Evolutionary conservation across 2,329 filamentous ascomycete genomes (phyloP).

Genomic region (Dothiorella sarmentorum): DNA sequence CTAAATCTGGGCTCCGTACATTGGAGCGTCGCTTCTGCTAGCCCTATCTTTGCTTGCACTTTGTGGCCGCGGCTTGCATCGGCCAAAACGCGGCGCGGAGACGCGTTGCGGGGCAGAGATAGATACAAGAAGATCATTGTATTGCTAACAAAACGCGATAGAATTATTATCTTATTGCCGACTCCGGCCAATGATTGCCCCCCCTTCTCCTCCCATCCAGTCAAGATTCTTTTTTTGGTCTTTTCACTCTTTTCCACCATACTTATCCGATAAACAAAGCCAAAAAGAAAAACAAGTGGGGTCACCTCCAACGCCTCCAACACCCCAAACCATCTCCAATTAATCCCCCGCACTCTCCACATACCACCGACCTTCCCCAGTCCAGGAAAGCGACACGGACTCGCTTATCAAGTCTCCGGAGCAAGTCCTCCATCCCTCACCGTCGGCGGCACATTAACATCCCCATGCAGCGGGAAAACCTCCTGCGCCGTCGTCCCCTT

Average conservation of each 20-base stretch:
- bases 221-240: neutral
- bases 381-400: no score
- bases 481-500: neutral
- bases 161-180: neutral
- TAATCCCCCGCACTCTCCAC: neutral
- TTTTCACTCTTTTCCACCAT: neutral
- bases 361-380: no score
- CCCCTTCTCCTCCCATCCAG: neutral
- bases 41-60: neutral
- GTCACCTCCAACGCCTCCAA: neutral
- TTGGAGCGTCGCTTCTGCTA: no score
- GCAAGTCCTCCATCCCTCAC: neutral
- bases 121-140: neutral
- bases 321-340: neutral
- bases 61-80: neutral
- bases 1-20: neutral
- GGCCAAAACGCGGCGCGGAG: neutral
- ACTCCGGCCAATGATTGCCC: neutral
- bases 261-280: no score
- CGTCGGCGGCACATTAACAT: neutral
- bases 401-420: no score
- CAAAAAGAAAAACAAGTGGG: no score
- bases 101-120: slow-evolving; percentile 8
- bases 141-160: slow-evolving; percentile 6
- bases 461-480: neutral